A percentile compares a stretch with the other conserved stretches of the same genome.
phyloP scores from a whole-genome alignment of 208 protist genomes.

The Trichomonas gallinae region DNA sequence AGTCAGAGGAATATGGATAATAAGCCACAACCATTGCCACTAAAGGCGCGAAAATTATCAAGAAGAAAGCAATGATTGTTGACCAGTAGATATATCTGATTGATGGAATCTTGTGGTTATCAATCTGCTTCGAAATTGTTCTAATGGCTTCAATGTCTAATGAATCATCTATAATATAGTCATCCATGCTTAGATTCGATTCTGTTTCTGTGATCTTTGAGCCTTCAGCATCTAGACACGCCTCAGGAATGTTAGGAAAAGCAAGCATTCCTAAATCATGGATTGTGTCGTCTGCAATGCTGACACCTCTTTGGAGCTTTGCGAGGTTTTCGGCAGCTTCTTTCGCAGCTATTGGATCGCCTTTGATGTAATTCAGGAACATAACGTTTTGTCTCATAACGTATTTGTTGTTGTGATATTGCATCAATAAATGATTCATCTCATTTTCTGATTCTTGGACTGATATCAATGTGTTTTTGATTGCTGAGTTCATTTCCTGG shows the following conservation, averaged over 20 bases:
- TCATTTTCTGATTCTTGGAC: not conserved
- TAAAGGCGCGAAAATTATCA: not conserved
- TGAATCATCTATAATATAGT: not conserved
- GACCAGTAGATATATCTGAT: not conserved
- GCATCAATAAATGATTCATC: not conserved
- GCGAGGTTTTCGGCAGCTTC: not conserved
- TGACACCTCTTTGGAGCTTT: not conserved
- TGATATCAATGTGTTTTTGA: not conserved
- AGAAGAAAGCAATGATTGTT: not conserved
- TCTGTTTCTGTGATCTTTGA: not conserved
- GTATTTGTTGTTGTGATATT: not conserved
- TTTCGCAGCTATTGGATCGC: not conserved
- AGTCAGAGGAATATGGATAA: not conserved
- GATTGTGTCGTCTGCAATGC: not conserved
- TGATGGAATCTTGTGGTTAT: not conserved
- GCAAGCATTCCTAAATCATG: not conserved
- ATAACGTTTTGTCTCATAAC: not conserved
- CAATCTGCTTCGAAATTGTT: not conserved
- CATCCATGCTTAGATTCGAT: not conserved
- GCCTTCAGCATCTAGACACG: too few species aligned
- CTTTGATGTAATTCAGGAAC: not conserved
- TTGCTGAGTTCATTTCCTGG: not conserved
- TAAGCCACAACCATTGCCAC: not conserved
- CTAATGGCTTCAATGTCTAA: not conserved
- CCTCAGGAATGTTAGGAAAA: not conserved